These are phyloP conservation scores for Pezicula neosporulosa DNA, from an alignment of 2,329 filamentous ascomycete species.

Conservation along the genomic window DNA sequence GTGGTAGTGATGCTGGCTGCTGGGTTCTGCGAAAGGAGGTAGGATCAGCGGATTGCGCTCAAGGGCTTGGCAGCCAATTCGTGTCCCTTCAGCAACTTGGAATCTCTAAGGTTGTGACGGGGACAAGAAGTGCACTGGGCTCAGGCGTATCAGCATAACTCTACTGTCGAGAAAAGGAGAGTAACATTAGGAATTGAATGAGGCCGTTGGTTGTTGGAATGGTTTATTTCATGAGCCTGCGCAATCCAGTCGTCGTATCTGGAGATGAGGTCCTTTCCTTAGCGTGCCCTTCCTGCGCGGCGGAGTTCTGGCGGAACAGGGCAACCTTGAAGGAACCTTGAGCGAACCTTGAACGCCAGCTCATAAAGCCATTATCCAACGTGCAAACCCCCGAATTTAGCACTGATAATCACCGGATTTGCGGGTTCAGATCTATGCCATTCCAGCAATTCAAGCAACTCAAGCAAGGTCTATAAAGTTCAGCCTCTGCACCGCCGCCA, in stretches of 20 bases:
- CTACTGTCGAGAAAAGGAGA: too few relatives aligned
- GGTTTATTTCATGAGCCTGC: not conserved
- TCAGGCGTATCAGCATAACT: too few relatives aligned
- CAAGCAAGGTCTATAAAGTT: too few relatives aligned
- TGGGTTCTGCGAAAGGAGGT: conserved; percentile 16
- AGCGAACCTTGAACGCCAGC: not conserved
- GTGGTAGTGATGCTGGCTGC: conserved; percentile 6
- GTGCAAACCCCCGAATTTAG: too few relatives aligned
- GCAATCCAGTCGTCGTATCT: not conserved
- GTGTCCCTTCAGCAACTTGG: not conserved
- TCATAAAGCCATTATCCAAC: not conserved
- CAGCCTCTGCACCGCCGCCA: too few relatives aligned
- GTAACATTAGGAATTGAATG: too few relatives aligned
- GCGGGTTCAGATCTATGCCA: too few relatives aligned
- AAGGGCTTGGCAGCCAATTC: conserved; percentile 13
- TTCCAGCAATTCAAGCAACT: too few relatives aligned
- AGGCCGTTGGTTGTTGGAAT: not conserved
- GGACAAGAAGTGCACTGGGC: too few relatives aligned
- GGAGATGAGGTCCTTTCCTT: not conserved
- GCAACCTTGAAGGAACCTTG: not conserved
- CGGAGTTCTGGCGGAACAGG: not conserved
- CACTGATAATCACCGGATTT: too few relatives aligned
- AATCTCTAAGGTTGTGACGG: too few relatives aligned
- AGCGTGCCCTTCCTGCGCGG: not conserved
- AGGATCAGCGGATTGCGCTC: conserved; percentile 17